These are phyloP conservation scores for Yamadazyma kanchanaburiensis DNA, from an alignment of 1,139 yeast species.

Conservation along the genomic window DNA sequence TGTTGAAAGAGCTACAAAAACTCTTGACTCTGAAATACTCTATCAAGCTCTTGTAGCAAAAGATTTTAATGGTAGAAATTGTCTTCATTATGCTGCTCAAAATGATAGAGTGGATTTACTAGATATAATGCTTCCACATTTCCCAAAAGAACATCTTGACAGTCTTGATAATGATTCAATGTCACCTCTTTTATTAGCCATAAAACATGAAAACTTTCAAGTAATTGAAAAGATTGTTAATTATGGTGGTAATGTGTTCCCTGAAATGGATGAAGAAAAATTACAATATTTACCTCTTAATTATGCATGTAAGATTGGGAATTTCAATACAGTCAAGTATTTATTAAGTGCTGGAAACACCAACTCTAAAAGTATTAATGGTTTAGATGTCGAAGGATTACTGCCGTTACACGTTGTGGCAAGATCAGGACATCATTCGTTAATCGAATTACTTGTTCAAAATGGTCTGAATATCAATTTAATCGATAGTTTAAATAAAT, in stretches of 20 bases:
- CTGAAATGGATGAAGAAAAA: conserved; percentile 45
- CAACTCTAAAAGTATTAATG: conserved; percentile 32
- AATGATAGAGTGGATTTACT: conserved; percentile 58
- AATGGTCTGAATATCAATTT: conserved; percentile 80
- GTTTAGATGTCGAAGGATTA: conserved; percentile 83
- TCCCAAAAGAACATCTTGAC: conserved; percentile 42
- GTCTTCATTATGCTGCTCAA: conserved; percentile 86
- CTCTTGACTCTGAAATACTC: conserved; percentile 17
- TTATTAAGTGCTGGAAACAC: conserved; percentile 33
- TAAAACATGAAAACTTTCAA: conserved; percentile 62
- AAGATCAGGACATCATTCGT: conserved; percentile 69
- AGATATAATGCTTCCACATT: conserved; percentile 36
- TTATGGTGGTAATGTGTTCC: conserved; percentile 56
- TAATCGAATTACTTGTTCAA: conserved; percentile 64
- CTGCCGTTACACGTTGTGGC: conserved; percentile 88
- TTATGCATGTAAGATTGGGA: conserved; percentile 86
- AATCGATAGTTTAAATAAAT: conserved; percentile 78
- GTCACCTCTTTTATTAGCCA: conserved; percentile 80
- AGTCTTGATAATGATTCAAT: conserved; percentile 67
- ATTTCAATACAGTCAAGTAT: conserved; percentile 64
- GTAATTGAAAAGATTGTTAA: conserved; percentile 41
- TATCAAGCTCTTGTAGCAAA: conserved; percentile 30
- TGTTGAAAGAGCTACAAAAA: conserved; percentile 30
- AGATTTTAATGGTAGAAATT: conserved; percentile 76
- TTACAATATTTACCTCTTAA: conserved; percentile 77